Evolutionary conservation across 2,329 filamentous ascomycete genomes (phyloP).

Genomic region (Pseudocercospora cruenta): DNA sequence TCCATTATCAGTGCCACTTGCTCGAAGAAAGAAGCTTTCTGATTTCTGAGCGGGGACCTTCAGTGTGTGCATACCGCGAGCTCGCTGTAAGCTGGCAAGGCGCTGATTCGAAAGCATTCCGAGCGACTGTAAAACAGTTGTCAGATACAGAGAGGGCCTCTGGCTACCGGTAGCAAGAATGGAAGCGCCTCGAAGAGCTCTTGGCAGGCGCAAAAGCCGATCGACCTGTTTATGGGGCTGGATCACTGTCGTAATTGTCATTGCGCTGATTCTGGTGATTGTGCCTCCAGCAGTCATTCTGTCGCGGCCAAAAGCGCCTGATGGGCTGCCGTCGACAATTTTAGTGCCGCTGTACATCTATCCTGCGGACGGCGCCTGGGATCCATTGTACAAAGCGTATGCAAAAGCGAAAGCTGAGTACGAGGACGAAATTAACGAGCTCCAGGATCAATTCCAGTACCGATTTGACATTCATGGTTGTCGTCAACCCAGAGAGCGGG

Average conservation of each 20-base stretch:
- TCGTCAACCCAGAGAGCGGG: constrained; percentile 32
- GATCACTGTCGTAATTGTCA: background rate
- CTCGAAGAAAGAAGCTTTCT: no score
- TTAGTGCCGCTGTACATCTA: constrained; percentile 29
- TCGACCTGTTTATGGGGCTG: constrained; percentile 9
- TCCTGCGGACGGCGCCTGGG: constrained; percentile 21
- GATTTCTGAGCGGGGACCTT: no score
- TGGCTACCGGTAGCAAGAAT: background rate
- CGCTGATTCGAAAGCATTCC: no score
- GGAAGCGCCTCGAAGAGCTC: constrained; percentile 2
- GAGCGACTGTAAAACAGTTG: no score
- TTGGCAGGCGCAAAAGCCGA: constrained; percentile 1
- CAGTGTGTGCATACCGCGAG: no score
- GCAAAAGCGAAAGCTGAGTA: background rate
- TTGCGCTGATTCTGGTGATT: constrained; percentile 22
- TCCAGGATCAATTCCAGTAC: constrained; percentile 15
- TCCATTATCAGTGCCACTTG: no score
- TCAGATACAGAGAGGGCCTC: background rate
- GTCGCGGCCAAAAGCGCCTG: background rate
- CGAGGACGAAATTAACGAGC: constrained; percentile 9
- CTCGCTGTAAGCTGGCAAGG: no score
- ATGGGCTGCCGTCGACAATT: constrained; percentile 20
- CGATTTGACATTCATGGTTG: constrained; percentile 27
- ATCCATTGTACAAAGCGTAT: constrained; percentile 27
- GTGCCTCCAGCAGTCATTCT: constrained; percentile 25